phyloP scores from a whole-genome alignment of 108 stramenopile species.

The Asterionellopsis glacialis region DNA sequence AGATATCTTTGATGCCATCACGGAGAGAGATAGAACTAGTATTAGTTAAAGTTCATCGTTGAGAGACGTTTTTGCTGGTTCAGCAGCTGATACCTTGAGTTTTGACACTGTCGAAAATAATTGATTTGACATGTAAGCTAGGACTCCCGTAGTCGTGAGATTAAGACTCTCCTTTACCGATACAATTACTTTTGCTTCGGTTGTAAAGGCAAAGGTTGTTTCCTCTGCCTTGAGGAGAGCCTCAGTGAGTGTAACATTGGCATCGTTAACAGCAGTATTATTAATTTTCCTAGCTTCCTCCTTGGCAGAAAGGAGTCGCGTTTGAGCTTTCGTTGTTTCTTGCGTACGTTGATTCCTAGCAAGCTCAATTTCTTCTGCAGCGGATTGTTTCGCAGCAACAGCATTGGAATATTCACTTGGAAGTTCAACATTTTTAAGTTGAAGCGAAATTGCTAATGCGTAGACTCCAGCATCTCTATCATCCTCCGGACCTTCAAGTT shows the following conservation, averaged over 20 bases:
- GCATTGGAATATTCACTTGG: conserved; percentile 32
- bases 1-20: no score
- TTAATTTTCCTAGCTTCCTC: conserved; percentile 39
- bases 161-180: conserved; percentile 25
- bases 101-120: conserved; percentile 17
- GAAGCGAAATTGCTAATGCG: conserved; percentile 30
- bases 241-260: conserved; percentile 34
- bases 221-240: conserved; percentile 39
- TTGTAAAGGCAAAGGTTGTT: conserved; percentile 34
- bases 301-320: conserved; percentile 27
- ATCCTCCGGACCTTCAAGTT: conserved; percentile 23
- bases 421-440: conserved; percentile 32
- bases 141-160: conserved; percentile 40
- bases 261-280: conserved; percentile 39
- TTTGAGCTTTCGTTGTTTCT: conserved; percentile 41
- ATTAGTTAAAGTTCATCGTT: conserved; percentile 5
- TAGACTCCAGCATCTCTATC: conserved; percentile 17
- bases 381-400: conserved; percentile 41
- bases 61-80: conserved; percentile 37
- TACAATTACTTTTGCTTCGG: conserved; percentile 35
- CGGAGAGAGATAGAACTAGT: no score
- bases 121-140: conserved; percentile 31
- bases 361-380: conserved; percentile 45
- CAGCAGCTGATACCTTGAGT: conserved; percentile 26
- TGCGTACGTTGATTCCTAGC: conserved; percentile 35